phyloP scores from a whole-genome alignment of 2,329 filamentous ascomycete genomes.

The Byssothecium circinans region DNA sequence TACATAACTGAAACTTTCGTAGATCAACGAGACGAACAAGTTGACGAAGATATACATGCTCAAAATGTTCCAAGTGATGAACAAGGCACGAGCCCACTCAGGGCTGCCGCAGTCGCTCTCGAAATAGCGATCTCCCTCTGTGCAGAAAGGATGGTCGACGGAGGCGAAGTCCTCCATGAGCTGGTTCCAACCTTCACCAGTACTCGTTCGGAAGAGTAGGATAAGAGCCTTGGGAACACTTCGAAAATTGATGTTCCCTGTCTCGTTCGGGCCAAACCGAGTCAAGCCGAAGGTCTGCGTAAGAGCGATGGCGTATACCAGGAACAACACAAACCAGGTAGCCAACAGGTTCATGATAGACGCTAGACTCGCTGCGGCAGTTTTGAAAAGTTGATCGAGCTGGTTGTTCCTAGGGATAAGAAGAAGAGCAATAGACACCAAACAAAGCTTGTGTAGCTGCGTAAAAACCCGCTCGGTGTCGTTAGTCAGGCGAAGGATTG shows the following conservation, averaged over 20 bases:
- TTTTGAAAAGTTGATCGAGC: slow-evolving; percentile 97
- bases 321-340: slow-evolving; percentile 95
- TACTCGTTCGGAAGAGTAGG: slow-evolving; percentile 87
- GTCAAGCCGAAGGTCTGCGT: slow-evolving; percentile 96
- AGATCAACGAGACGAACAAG: slow-evolving; percentile 96
- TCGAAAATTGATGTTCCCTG: slow-evolving; percentile 84
- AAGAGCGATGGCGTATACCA: slow-evolving; percentile 94
- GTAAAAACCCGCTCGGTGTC: slow-evolving; percentile 62
- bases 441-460: slow-evolving; percentile 88
- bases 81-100: slow-evolving; percentile 83
- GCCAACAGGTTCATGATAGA: slow-evolving; percentile 89
- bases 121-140: slow-evolving; percentile 71
- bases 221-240: slow-evolving; percentile 93
- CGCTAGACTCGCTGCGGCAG: slow-evolving; percentile 87
- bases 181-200: slow-evolving; percentile 94
- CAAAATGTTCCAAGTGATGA: slow-evolving; percentile 97
- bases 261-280: slow-evolving; percentile 74
- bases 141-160: slow-evolving; percentile 79
- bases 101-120: slow-evolving; percentile 90
- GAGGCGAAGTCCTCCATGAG: slow-evolving; percentile 94
- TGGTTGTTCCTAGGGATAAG: slow-evolving; percentile 96
- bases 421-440: slow-evolving; percentile 85
- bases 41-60: slow-evolving; percentile 99
- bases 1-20: slow-evolving; percentile 98
- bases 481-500: slow-evolving; percentile 71